Conservation (phyloP, 495 filamentous ascomycete species). For the Penicillium odoratum region DNA sequence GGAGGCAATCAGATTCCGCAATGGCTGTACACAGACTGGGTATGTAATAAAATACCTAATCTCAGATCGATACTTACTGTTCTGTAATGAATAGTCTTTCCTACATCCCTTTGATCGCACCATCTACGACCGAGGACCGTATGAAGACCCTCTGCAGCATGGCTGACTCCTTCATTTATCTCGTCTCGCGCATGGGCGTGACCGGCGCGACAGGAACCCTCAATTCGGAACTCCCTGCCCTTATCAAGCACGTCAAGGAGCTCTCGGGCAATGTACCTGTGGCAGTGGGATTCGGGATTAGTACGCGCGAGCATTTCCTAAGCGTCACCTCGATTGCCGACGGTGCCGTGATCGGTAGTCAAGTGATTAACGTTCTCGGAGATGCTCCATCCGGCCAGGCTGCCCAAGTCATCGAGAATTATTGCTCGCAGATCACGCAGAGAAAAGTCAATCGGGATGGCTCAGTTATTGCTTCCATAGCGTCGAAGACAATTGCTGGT, state of each 20-base stretch:
- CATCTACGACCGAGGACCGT: constrained; percentile 79
- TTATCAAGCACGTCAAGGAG: constrained; percentile 78
- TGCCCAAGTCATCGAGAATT: constrained; percentile 76
- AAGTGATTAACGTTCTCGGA: constrained; percentile 80
- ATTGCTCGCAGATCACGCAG: constrained; percentile 70
- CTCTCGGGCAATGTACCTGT: constrained; percentile 76
- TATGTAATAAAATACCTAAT: background rate
- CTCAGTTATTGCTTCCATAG: too few species aligned
- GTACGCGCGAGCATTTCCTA: constrained; percentile 84
- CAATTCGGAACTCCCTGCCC: constrained; percentile 69
- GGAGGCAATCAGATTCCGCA: too few species aligned
- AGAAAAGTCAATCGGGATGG: too few species aligned
- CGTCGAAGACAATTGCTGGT: too few species aligned
- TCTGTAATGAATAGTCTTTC: constrained; percentile 58
- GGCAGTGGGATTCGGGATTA: constrained; percentile 91
- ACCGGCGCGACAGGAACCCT: constrained; percentile 81
- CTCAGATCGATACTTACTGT: too few species aligned
- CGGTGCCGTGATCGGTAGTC: constrained; percentile 93
- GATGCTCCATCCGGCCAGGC: constrained; percentile 67
- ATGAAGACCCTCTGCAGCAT: constrained; percentile 93
- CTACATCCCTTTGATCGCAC: constrained; percentile 91
- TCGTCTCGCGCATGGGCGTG: constrained; percentile 94
- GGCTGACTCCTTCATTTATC: constrained; percentile 96
- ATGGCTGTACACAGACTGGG: too few species aligned
- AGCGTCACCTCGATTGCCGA: constrained; percentile 80